Percentiles rank a stretch among this genome's conserved stretches.
phyloP scores from a whole-genome alignment of 257 asterid genomes.

The Cinchona pubescens region DNA sequence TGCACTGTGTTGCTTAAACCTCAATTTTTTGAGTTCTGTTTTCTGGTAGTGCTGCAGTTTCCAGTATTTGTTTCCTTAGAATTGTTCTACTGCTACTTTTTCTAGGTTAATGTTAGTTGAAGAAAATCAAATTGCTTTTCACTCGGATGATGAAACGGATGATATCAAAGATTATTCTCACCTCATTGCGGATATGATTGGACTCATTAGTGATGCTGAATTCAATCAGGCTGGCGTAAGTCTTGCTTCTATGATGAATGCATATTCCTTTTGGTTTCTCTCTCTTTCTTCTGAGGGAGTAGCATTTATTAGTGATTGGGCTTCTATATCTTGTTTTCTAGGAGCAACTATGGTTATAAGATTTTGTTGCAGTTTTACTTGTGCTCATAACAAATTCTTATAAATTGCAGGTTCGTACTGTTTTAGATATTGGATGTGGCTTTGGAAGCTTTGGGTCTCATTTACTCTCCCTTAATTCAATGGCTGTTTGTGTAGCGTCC shows the following conservation, averaged over 20 bases:
- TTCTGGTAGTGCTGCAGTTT: background rate
- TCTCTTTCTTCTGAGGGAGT: background rate
- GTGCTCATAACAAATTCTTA: constrained; percentile 23
- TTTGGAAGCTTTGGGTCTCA: constrained; percentile 97
- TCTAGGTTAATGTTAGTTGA: constrained; percentile 92
- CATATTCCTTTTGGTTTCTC: background rate
- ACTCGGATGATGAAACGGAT: constrained; percentile 80
- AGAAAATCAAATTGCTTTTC: constrained; percentile 96
- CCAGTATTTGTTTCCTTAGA: constrained; percentile 3
- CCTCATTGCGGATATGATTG: constrained; percentile 91
- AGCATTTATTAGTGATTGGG: background rate
- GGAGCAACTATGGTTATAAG: background rate
- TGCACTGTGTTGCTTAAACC: background rate
- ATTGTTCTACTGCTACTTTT: constrained; percentile 25
- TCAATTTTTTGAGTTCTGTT: background rate
- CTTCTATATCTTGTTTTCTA: background rate
- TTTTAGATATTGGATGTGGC: constrained; percentile 95
- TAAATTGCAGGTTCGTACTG: constrained; percentile 69
- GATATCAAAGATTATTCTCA: constrained; percentile 88
- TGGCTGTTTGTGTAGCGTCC: constrained; percentile 93
- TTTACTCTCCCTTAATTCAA: constrained; percentile 76
- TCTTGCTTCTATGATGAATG: constrained; percentile 10
- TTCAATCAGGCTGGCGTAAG: constrained; percentile 85
- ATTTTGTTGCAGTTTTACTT: background rate
- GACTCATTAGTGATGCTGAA: constrained; percentile 81